Base-by-base conservation (phyloP, 2,329 filamentous ascomycete species). In the Colletotrichum costaricense region DNA sequence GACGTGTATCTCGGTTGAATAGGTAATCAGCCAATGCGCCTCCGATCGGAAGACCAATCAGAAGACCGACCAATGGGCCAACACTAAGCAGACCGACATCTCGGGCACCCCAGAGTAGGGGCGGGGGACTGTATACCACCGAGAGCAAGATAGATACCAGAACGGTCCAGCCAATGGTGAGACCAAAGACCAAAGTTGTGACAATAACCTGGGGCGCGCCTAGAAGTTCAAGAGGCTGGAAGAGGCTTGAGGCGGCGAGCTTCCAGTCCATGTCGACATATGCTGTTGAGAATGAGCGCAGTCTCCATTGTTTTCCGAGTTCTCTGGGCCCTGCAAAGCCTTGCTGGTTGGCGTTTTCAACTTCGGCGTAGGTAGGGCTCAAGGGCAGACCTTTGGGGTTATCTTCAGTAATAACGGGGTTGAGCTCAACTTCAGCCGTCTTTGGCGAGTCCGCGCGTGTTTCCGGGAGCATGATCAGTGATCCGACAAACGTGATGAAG, bases 391-490 rank as follows among this genome's bases (percentile, higher is more conserved):
- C 59, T 33, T 70, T 70, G 4, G 58, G 22, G 19, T 16, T 60
- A 7, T 67, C 62, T 3, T 55, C 55, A 19, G 49, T 52, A 4
- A 22, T 52, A 5, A 30, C 22, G 1, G 14, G 12, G 16, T 16
- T 22, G 14, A 49, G 35, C 5, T 69, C 67, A 9, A 30, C 57
- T 19, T 33, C 19, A 9, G 11, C 22, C 3, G 42, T 38, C 5
- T n/a, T 55, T 2, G 52, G 42, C 24, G 30, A 11, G 5, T 26
- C 24, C 7, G 12, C 26, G 4, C 63, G 70, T 19, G 75, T 77
- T 56, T 77, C 76, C 26, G 75, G 76, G 2, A 77, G 67, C 75
- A 77, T 76, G 9, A 75, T 57, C 16, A 77, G 52, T 5, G 58
- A 75, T 5, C 62, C 72, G 6, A 76, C 12, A 8, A 76, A 30